Evolutionary conservation across 2,329 filamentous ascomycete species (phyloP).

Genomic region (Sclerotinia glacialis): DNA sequence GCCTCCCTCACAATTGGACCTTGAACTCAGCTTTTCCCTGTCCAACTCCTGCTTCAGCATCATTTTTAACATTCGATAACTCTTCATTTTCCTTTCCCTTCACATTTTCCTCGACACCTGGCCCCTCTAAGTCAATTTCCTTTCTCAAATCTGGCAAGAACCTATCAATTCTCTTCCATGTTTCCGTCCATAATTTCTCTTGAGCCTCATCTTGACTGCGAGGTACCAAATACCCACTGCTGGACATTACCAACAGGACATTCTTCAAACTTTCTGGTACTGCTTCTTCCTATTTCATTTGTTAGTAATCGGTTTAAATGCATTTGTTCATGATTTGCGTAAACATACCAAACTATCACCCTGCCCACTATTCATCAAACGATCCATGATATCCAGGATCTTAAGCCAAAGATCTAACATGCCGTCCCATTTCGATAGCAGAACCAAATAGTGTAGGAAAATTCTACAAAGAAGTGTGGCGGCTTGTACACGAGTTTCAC

Average conservation of each 20-base stretch:
- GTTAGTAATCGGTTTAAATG: constrained; percentile 23
- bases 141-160: constrained; percentile 60
- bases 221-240: constrained; percentile 76
- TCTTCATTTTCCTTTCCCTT: neutral
- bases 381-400: constrained; percentile 92
- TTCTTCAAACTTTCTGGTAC: constrained; percentile 96
- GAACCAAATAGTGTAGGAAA: constrained; percentile 87
- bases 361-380: constrained; percentile 92
- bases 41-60: neutral
- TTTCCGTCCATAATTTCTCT: constrained; percentile 59
- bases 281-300: constrained; percentile 71
- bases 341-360: constrained; percentile 76
- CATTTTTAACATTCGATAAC: neutral
- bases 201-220: constrained; percentile 57
- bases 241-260: constrained; percentile 91
- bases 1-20: neutral
- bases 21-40: neutral
- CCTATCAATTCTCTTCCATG: constrained; percentile 63
- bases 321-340: neutral
- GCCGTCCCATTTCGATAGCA: constrained; percentile 80
- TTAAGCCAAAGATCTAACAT: constrained; percentile 90
- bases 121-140: constrained; percentile 53
- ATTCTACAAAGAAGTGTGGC: constrained; percentile 92
- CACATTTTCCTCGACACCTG: neutral
- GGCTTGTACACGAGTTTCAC: constrained; percentile 87